phyloP scores from a whole-genome alignment of 2,329 filamentous ascomycete genomes.

The Torrubiellomyces zombiae region DNA sequence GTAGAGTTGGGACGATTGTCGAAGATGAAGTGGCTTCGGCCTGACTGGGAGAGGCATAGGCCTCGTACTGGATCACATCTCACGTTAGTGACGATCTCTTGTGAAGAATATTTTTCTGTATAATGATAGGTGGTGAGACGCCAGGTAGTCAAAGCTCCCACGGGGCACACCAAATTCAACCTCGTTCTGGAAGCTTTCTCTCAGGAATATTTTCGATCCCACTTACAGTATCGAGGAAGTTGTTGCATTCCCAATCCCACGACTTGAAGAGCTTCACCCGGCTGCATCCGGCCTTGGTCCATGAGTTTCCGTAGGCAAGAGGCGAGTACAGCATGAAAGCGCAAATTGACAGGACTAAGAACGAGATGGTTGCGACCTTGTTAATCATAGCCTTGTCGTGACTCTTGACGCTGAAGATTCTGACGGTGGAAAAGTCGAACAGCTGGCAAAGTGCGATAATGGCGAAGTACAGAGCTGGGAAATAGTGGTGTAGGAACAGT shows the following conservation, averaged over 20 bases:
- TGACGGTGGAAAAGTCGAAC: conserved; percentile 69
- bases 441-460: conserved; percentile 78
- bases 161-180: conserved; percentile 4
- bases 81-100: conserved; percentile 7
- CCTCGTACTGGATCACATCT: conserved; percentile 25
- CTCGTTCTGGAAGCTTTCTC: conserved; percentile 14
- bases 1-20: conserved; percentile 13
- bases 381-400: conserved; percentile 54
- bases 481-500: conserved; percentile 96
- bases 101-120: no score
- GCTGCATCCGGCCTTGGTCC: conserved; percentile 80
- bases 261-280: conserved; percentile 71
- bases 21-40: conserved; percentile 10
- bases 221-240: conserved; percentile 75
- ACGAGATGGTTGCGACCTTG: conserved; percentile 52
- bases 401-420: conserved; percentile 51
- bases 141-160: no score
- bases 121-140: no score
- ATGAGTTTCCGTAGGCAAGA: conserved; percentile 80
- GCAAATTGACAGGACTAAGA: conserved; percentile 57
- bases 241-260: conserved; percentile 99
- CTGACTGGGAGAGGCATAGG: no score
- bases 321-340: conserved; percentile 79
- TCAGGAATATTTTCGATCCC: conserved; percentile 15
- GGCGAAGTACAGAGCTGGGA: conserved; percentile 90